Evolutionary conservation across 441 rosid genomes (phyloP).

Genomic region (Gossypium davidsonii): DNA sequence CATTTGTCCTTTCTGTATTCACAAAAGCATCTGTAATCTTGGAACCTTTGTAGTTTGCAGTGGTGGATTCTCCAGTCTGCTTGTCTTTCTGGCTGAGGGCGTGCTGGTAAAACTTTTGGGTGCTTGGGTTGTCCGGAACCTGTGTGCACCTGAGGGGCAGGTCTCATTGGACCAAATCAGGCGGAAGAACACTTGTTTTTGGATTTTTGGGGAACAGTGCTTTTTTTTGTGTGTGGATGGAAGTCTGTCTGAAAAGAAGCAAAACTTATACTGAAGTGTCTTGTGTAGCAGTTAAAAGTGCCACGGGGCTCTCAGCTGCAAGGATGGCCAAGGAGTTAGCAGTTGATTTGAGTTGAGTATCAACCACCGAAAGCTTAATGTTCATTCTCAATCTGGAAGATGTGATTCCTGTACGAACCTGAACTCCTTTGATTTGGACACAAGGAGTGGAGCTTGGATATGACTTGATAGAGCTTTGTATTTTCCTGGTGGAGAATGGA

Average conservation of each 20-base stretch:
- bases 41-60: slow-evolving; percentile 58
- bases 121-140: slow-evolving; percentile 38
- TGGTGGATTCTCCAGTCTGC: slow-evolving; percentile 23
- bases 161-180: slow-evolving; percentile 21
- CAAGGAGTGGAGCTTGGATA: slow-evolving; percentile 8
- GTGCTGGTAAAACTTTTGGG: slow-evolving; percentile 24
- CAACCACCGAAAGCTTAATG: slow-evolving; percentile 13
- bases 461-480: background rate
- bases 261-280: slow-evolving; percentile 10
- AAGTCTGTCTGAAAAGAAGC: background rate
- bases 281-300: slow-evolving; percentile 9
- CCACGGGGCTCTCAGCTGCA: slow-evolving; percentile 24
- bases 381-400: slow-evolving; percentile 1
- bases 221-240: background rate
- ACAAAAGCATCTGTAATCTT: slow-evolving; percentile 83
- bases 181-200: slow-evolving; percentile 9
- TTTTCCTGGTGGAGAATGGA: slow-evolving; percentile 1
- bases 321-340: slow-evolving; percentile 18
- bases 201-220: slow-evolving; percentile 11
- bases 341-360: background rate
- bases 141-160: slow-evolving; percentile 17
- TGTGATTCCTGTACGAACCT: background rate
- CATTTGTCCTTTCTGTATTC: slow-evolving; percentile 96
- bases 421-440: background rate
- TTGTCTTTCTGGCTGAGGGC: slow-evolving; percentile 26